Conservation (phyloP, 495 filamentous ascomycete genomes). For the Hyaloscypha bicolor region DNA sequence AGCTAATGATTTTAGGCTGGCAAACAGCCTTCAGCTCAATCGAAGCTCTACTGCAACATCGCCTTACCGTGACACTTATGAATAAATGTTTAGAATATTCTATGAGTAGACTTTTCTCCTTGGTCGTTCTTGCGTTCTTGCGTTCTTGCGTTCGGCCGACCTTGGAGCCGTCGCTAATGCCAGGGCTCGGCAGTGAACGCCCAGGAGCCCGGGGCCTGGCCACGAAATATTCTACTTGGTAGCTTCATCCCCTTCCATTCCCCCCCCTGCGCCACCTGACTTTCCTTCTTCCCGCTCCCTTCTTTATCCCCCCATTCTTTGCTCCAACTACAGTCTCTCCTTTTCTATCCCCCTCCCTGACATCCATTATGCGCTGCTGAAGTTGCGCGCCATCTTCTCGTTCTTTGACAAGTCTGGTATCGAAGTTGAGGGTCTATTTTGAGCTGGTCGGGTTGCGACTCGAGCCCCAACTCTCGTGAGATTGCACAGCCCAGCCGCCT, state of each 20-base stretch:
- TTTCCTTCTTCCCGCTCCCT: slow-evolving; percentile 1
- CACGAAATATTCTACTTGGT: neutral
- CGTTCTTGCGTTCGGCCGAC: too few species aligned
- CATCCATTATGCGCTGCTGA: neutral
- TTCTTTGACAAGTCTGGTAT: neutral
- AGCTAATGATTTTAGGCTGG: too few species aligned
- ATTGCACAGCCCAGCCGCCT: slow-evolving; percentile 26
- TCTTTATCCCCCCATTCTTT: slow-evolving; percentile 1
- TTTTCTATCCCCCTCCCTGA: neutral
- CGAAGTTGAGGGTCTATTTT: neutral
- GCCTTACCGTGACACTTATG: too few species aligned
- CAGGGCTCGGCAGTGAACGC: neutral
- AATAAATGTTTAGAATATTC: too few species aligned
- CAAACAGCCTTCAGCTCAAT: too few species aligned
- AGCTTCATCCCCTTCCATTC: neutral
- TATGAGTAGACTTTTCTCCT: too few species aligned
- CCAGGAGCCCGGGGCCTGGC: neutral
- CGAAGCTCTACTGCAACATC: too few species aligned
- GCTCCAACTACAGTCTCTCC: slow-evolving; percentile 20
- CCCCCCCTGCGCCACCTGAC: neutral
- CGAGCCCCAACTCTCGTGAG: slow-evolving; percentile 6
- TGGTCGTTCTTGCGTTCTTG: too few species aligned
- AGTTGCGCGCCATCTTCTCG: neutral
- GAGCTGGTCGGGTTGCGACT: neutral
- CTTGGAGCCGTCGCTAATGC: neutral